These are phyloP conservation scores for Grigorovia humatica DNA, from an alignment of 805 yeast species.

Conservation along the genomic window DNA sequence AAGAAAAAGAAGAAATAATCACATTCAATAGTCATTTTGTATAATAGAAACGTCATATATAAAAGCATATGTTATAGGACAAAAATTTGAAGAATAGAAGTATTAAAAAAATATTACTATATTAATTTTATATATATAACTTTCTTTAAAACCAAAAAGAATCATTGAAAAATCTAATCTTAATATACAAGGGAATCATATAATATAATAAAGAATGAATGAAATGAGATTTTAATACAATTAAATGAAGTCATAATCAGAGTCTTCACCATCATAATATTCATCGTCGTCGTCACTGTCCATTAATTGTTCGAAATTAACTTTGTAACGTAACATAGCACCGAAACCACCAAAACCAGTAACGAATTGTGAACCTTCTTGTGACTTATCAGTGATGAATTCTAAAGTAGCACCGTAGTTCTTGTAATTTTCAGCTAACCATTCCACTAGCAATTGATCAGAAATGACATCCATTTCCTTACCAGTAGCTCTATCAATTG, in stretches of 20 bases:
- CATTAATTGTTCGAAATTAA: conserved; percentile 89
- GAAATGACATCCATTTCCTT: conserved; percentile 81
- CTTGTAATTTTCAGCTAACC: conserved; percentile 96
- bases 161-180: background rate
- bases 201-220: background rate
- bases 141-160: conserved; percentile 7
- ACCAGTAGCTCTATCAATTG: conserved; percentile 77
- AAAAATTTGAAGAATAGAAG: background rate
- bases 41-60: background rate
- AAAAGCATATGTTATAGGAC: background rate
- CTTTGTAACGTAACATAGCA: conserved; percentile 89
- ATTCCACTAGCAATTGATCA: conserved; percentile 82
- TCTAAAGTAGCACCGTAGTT: conserved; percentile 92
- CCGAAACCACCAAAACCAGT: conserved; percentile 99
- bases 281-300: conserved; percentile 79
- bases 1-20: conserved; percentile 24
- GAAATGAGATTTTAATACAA: background rate
- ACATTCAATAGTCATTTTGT: background rate
- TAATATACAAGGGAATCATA: background rate
- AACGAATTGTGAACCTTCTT: conserved; percentile 98
- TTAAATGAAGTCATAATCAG: conserved; percentile 31
- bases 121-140: background rate
- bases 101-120: background rate
- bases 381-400: conserved; percentile 90
- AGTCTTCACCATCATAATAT: conserved; percentile 55